Base-by-base conservation (phyloP, 805 yeast species). In the Cyberlindnera suaveolens region DNA sequence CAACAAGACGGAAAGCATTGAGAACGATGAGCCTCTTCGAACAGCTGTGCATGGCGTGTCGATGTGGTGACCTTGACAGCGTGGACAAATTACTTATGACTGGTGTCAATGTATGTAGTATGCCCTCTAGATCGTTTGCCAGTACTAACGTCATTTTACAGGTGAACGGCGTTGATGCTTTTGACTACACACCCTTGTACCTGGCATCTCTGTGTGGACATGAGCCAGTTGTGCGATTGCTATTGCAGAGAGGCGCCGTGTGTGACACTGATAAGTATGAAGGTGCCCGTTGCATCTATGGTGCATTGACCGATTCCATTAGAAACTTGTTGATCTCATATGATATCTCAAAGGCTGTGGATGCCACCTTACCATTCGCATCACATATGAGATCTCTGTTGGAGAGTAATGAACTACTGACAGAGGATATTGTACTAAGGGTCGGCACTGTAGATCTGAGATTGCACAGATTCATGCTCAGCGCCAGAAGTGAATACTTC, bases 241-340 rank as follows among this genome's bases (percentile, higher is more conserved):
- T 85, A 18, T 64, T 85, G 9, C 70, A 74, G 36, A 63, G 78
- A 36, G 95, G 95, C 7, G 88, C 93, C 0, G 70, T 78, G 7
- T 84, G 91, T 59, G 90, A 83, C 59, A 70, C 87, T 54, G 91
- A 85, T 56, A 80, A 89, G n/a, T 79, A 79, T 54, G 85, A 84
- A 58, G 93, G 95, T 3, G 86, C 82, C 11, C 69, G 85, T 36
- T 84, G 91, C 50, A 70, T 85, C 3, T 84, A 85, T 54, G 93
- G 90, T 3, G 93, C 95, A 0, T 62, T 85, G 43, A 85, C 74
- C 15, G 88, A 83, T 55, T 59, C 66, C 4, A 85, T 85, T 23
- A 62, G 89, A 37, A 71, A 74, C 34, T 58, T 82, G 17, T 61
- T 85, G 40, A 55, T 80, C 16, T 68, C 75, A 34, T 80, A 70